Evolutionary conservation across 2,329 filamentous ascomycete species (phyloP), one percentile per base, ranked within the genome.

Genomic region (Fusarium sp.): DNA sequence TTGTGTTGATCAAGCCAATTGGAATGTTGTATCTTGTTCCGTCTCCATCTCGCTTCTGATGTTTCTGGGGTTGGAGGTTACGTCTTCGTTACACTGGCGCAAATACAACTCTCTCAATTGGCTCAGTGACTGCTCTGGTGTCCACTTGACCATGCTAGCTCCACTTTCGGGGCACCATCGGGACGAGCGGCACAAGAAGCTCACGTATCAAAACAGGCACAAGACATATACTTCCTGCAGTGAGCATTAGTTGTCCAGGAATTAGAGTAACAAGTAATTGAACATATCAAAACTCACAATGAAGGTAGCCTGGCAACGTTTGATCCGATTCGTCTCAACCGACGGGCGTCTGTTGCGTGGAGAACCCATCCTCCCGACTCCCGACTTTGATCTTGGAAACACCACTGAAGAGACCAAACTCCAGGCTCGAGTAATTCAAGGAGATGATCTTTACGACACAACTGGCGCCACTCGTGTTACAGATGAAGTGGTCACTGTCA

Each of bases 241-340:
- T 30, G 26, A 53, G 15, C 6, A 14, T 24, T 1, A 4, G 7
- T 8, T 26, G 3, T 38, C 3, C 1, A 35, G 12, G 3, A 14
- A 11, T 6, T 14, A 45, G 5, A 14, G 44, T 30, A n/a, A 62
- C 12, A 18, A 39, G 18, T 1, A 15, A 24, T 30, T 28, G 2
- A 63, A 1, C n/a, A 26, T 7, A 20, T 3, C 6, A 1, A 18
- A 24, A 39, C 7, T 51, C 35, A 65, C 8, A 41, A 83, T 84
- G 81, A 62, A 62, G 11, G 74, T 82, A 28, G 66, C 77, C 54
- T 90, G 88, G 88, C 81, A 85, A 63, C 82, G 87, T 58, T 81
- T 90, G 1, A 89, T 90, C 62, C 87, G 88, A 38, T 90, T 90
- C 77, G 81, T 85, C 22, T 84, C 87, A 20, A 84, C 82, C 1